Percentiles rank a stretch among this genome's conserved stretches.
Conservation (phyloP, 2,329 filamentous ascomycete species). For the Xylaria sp. region DNA sequence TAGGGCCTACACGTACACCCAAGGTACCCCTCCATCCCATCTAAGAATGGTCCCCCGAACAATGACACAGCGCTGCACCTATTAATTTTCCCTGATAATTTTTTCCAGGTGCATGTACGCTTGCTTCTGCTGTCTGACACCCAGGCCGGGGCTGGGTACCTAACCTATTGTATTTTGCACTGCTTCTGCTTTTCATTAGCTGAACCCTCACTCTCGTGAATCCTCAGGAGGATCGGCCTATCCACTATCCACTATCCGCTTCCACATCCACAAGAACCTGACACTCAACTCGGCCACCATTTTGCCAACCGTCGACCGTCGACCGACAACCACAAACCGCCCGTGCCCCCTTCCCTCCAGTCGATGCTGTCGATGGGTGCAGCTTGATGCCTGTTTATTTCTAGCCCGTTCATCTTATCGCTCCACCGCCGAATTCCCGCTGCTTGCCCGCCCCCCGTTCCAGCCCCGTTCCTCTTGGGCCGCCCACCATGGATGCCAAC, state of each 20-base stretch:
- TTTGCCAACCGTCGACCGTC: constrained; percentile 29
- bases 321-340: constrained; percentile 10
- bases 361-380: constrained; percentile 33
- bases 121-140: constrained; percentile 17
- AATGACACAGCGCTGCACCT: constrained; percentile 17
- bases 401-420: constrained; percentile 24
- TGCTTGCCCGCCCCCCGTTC: not conserved
- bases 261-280: constrained; percentile 21
- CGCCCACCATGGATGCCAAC: constrained; percentile 74
- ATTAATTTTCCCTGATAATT: constrained; percentile 28
- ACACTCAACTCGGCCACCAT: constrained; percentile 18
- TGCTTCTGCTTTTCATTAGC: constrained; percentile 35
- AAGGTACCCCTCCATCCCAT: constrained; percentile 32
- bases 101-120: constrained; percentile 31
- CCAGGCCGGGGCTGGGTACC: constrained; percentile 29
- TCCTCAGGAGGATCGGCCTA: constrained; percentile 22
- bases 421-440: constrained; percentile 17
- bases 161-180: constrained; percentile 27
- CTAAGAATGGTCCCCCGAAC: constrained; percentile 10
- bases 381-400: constrained; percentile 30
- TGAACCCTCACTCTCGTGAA: constrained; percentile 38
- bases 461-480: constrained; percentile 18
- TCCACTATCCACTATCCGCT: constrained; percentile 19
- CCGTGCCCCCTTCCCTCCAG: constrained; percentile 15
- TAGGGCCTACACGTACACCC: constrained; percentile 7